Evolutionary conservation across 2,329 filamentous ascomycete genomes (phyloP), one percentile per base, ranked within the genome.

Genomic region (Colletotrichum godetiae): DNA sequence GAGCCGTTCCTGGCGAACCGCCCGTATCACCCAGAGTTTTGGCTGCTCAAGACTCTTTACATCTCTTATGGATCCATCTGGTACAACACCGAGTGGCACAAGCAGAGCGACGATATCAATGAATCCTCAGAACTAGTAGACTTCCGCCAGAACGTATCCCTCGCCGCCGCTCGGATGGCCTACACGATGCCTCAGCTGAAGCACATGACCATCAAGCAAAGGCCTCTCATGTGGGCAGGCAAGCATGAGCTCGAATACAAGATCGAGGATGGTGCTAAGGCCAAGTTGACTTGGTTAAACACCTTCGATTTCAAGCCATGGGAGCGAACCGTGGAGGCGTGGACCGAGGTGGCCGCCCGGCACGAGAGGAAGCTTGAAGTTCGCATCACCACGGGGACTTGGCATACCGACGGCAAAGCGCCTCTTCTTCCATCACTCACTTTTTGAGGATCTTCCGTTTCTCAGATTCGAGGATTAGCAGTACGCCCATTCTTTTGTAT

Each of bases 191-290:
- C 76, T 12, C 37, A 42, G 19, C 52, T 82, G 24, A 71, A 64
- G 24, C 66, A 67, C 29, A 65, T 78, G 71, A 67, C 63, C 12
- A 59, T 78, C 42, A 70, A 66, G 46, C 76, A 78, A 61, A 68
- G 76, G n/a, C 75, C 75, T 19, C 69, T 77, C 15, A 77, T 78
- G 76, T 78, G 76, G 67, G 76, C 76, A 1, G 76, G 76, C n/a
- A 76, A 74, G 70, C 76, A 78, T 52, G 58, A 73, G 33, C 73
- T 78, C 22, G 62, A 66, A 52, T 78, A 78, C 62, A 53, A 24
- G 12, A 71, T 75, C 15, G 37, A 68, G 13, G 52, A 68, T 22
- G 31, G 27, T 10, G 31, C 49, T 6, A 60, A 49, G 49, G 73
- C 74, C 8, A 69, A 15, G 27, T 8, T 77, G 42, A 62, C 68